Base-by-base conservation (phyloP, 305 asterid species). In the Withania somnifera region DNA sequence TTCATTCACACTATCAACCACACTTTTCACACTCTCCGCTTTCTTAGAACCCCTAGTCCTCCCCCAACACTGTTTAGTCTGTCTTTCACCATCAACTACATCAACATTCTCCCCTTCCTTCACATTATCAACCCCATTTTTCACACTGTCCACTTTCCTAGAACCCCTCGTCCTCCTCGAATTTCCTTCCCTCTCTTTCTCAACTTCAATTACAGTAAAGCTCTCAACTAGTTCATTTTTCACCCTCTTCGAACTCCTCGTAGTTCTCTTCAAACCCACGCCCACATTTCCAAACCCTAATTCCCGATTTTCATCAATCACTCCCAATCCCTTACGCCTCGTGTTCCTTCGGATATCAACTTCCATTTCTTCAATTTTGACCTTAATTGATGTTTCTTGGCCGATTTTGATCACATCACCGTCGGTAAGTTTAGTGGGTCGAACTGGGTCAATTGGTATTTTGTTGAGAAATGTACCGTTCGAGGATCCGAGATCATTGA, bases 401-500 rank as follows among this genome's bases (percentile, higher is more conserved):
- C 97, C 99, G 13, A 94, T 86, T 85, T 85, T 92, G 52, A 95
- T 42, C 17, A 86, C 53, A 57, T 91, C 95, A 0, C 92, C 90
- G 28, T 89, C 87, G 2, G 92, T 85, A 4, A 95, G 90, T 36
- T 28, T 60, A 6, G 47, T 75, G 7, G 93, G 84, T 4, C 77
- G 60, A 36, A 84, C 79, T 5, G 91, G 88, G 34, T 84, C 82
- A 78, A 95, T 83, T 79, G 1, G 17, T 24, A 3, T 26, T 15
- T 30, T 89, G 82, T 95, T 95, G 82, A 94, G 76, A 79, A 87
- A 0, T 64, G 97, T 94, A 69, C 97, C 97, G 82, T 94, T 95
- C 0, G 97, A 92, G 2, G 97, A 92, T 6, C 80, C 93, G 20
- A 93, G 86, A 84, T 93, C 98, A 45, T 91, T 61, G 80, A 92